phyloP scores from a whole-genome alignment of 192 early-diverging fungal genomes.

The Powellomyces hirtus region DNA sequence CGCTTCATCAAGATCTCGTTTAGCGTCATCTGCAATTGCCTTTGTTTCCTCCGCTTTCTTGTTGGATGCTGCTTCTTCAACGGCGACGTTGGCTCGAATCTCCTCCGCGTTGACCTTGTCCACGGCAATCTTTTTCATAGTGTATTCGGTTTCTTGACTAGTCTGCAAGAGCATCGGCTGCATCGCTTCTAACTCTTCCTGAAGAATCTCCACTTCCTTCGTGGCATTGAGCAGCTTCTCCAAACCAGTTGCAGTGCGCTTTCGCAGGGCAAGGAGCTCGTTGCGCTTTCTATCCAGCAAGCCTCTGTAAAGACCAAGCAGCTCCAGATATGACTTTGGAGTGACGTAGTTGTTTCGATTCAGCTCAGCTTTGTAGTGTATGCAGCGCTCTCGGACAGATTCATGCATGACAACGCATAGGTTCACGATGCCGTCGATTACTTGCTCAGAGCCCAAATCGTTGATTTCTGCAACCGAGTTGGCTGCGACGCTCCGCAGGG shows the following conservation, averaged over 20 bases:
- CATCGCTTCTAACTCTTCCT: conserved; percentile 63
- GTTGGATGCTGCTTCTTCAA: conserved; percentile 52
- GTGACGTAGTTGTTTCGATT: conserved; percentile 65
- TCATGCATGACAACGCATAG: conserved; percentile 63
- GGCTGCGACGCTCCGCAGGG: conserved; percentile 53
- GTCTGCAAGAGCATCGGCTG: conserved; percentile 65
- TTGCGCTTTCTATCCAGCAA: conserved; percentile 59
- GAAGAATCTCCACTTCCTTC: conserved; percentile 62
- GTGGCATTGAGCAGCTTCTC: conserved; percentile 60
- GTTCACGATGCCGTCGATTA: conserved; percentile 58
- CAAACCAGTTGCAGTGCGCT: conserved; percentile 55
- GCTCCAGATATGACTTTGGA: conserved; percentile 62
- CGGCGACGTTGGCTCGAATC: conserved; percentile 52
- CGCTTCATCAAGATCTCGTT: conserved; percentile 60
- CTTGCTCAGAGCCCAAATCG: conserved; percentile 55
- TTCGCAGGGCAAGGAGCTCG: conserved; percentile 50
- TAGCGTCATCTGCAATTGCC: conserved; percentile 59
- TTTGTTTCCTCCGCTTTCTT: conserved; percentile 67
- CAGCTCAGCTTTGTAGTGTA: conserved; percentile 54
- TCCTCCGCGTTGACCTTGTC: conserved; percentile 63
- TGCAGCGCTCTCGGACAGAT: conserved; percentile 49
- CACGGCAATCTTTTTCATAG: conserved; percentile 63
- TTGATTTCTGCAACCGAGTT: conserved; percentile 57
- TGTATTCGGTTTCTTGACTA: conserved; percentile 57
- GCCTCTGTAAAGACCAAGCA: conserved; percentile 55